A percentile compares a stretch with the other conserved stretches of the same genome.
These are phyloP conservation scores for Melastoma candidum DNA, from an alignment of 441 rosid species.

Conservation along the genomic window DNA sequence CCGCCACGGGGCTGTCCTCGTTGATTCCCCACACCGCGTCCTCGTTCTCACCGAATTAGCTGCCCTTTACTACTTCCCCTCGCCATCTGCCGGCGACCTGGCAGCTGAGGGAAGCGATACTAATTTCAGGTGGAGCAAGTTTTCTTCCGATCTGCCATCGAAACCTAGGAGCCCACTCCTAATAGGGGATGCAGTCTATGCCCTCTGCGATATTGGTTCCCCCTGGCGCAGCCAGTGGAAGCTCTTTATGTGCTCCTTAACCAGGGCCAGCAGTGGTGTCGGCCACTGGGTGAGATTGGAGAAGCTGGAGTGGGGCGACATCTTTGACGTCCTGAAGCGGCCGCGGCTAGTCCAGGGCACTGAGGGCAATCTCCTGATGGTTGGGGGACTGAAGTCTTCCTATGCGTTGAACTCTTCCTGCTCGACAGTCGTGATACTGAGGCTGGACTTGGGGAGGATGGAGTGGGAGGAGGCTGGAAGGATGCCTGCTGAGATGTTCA, in stretches of 20 bases:
- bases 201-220: slow-evolving; percentile 79
- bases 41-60: slow-evolving; percentile 75
- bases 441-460: slow-evolving; percentile 62
- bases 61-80: slow-evolving; percentile 44
- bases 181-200: slow-evolving; percentile 46
- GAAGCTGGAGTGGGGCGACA: slow-evolving; percentile 78
- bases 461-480: slow-evolving; percentile 91
- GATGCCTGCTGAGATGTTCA: slow-evolving; percentile 77
- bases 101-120: background rate
- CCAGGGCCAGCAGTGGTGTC: slow-evolving; percentile 16
- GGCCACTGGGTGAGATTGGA: slow-evolving; percentile 55
- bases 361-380: slow-evolving; percentile 47
- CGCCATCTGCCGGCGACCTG: background rate
- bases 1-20: slow-evolving; percentile 66
- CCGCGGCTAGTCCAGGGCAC: slow-evolving; percentile 58
- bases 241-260: slow-evolving; percentile 46
- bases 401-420: slow-evolving; percentile 64
- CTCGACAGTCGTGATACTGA: slow-evolving; percentile 61
- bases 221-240: slow-evolving; percentile 91
- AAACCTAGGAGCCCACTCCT: slow-evolving; percentile 78
- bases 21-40: slow-evolving; percentile 51
- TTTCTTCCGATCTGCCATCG: slow-evolving; percentile 75
- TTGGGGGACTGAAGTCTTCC: slow-evolving; percentile 66
- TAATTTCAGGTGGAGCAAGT: slow-evolving; percentile 40
- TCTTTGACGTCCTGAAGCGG: slow-evolving; percentile 71